These are phyloP conservation scores for Mycena indigotica DNA, from an alignment of 768 basidiomycete species.

Conservation along the genomic window DNA sequence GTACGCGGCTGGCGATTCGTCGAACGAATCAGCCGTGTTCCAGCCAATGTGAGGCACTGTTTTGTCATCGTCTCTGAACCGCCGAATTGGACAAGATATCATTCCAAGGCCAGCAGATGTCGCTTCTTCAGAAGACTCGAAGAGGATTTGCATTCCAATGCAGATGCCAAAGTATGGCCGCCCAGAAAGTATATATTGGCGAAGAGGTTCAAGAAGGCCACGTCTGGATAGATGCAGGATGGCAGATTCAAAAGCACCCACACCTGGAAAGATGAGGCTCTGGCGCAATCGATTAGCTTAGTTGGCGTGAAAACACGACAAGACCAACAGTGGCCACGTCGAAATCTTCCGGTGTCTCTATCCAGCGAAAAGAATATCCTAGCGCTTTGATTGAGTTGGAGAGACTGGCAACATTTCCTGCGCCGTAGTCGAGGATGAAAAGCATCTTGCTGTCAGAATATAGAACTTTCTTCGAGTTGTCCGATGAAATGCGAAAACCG, in stretches of 20 bases:
- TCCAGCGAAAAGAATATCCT: slow-evolving; percentile 89
- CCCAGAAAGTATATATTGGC: slow-evolving; percentile 81
- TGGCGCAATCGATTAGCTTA: slow-evolving; percentile 37
- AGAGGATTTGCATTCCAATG: slow-evolving; percentile 97
- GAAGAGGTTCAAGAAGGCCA: slow-evolving; percentile 79
- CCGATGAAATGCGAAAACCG: too few relatives aligned
- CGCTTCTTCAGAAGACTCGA: slow-evolving; percentile 82
- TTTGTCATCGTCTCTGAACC: slow-evolving; percentile 73
- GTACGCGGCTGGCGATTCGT: slow-evolving; percentile 53
- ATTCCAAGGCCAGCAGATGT: slow-evolving; percentile 75
- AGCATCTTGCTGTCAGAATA: slow-evolving; percentile 36
- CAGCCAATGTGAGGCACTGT: slow-evolving; percentile 98
- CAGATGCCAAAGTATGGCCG: slow-evolving; percentile 97
- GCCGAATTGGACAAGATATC: slow-evolving; percentile 79
- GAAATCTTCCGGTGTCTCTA: slow-evolving; percentile 79
- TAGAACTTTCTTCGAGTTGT: not conserved
- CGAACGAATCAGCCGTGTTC: slow-evolving; percentile 74
- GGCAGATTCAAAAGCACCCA: slow-evolving; percentile 90
- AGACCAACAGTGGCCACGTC: slow-evolving; percentile 82
- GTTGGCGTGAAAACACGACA: slow-evolving; percentile 13
- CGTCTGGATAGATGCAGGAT: slow-evolving; percentile 71
- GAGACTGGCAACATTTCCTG: slow-evolving; percentile 91
- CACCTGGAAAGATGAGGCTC: slow-evolving; percentile 96
- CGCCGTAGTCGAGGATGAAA: slow-evolving; percentile 95
- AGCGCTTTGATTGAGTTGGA: slow-evolving; percentile 88